A percentile compares a stretch with the other conserved stretches of the same genome.
Evolutionary conservation across 805 yeast genomes (phyloP).

Genomic region (Kregervanrija pseudodelftensis): DNA sequence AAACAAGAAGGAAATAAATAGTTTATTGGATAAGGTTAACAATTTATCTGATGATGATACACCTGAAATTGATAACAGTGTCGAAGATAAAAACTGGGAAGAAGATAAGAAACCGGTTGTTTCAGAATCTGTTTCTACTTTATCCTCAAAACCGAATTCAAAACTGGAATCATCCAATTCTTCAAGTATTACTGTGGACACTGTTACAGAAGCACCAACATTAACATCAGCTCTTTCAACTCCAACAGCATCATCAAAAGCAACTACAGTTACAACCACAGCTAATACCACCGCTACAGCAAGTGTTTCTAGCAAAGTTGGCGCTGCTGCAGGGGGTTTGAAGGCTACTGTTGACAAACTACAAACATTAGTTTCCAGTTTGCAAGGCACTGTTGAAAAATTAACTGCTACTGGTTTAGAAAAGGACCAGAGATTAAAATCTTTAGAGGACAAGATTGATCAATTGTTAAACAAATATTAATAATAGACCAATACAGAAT

Average conservation of each 20-base stretch:
- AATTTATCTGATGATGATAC: slow-evolving; percentile 34
- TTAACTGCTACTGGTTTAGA: slow-evolving; percentile 49
- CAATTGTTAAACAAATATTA: slow-evolving; percentile 36
- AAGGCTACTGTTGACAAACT: slow-evolving; percentile 67
- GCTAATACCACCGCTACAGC: slow-evolving; percentile 15
- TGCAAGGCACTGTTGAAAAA: slow-evolving; percentile 49
- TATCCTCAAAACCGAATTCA: slow-evolving; percentile 7
- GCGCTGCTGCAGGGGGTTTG: slow-evolving; percentile 51
- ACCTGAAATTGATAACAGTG: slow-evolving; percentile 19
- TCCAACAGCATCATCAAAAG: slow-evolving; percentile 1
- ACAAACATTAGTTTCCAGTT: slow-evolving; percentile 45
- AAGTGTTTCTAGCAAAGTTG: slow-evolving; percentile 27
- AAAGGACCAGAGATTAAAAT: slow-evolving; percentile 54
- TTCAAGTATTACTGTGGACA: not conserved
- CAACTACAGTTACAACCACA: slow-evolving; percentile 9
- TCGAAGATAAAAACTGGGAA: slow-evolving; percentile 25
- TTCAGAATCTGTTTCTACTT: too few species aligned
- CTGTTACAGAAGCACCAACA: slow-evolving; percentile 8
- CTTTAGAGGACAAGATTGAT: slow-evolving; percentile 57
- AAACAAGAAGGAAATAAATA: slow-evolving; percentile 39
- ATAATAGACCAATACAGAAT: not conserved
- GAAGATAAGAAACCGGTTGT: not conserved
- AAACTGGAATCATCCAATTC: slow-evolving; percentile 8
- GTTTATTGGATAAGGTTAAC: slow-evolving; percentile 39
- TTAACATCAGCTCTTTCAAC: slow-evolving; percentile 2